Percentiles rank a stretch among this genome's conserved stretches.
Evolutionary conservation across 441 rosid genomes (phyloP).

Genomic region (Croton laevigatus): DNA sequence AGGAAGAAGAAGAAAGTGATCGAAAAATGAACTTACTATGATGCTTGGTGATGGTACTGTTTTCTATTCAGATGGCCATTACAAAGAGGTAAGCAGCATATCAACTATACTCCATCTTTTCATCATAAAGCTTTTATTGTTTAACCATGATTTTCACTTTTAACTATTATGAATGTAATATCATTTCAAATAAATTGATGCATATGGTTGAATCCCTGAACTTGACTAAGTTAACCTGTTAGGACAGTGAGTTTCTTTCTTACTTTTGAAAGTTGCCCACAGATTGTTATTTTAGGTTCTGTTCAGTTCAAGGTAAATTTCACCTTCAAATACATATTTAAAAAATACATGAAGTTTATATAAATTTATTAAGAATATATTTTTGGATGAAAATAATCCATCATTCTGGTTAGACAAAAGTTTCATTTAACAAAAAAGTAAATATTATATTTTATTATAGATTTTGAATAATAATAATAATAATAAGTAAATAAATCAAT

Average conservation of each 20-base stretch:
- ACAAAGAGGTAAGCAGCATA: slow-evolving; percentile 51
- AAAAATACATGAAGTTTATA: too few relatives aligned
- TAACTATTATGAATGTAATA: too few relatives aligned
- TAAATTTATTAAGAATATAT: too few relatives aligned
- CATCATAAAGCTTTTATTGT: too few relatives aligned
- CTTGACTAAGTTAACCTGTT: not conserved
- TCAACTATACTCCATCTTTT: slow-evolving; percentile 12
- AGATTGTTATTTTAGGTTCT: not conserved
- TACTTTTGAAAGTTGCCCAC: not conserved
- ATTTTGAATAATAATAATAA: too few relatives aligned
- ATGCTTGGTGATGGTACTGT: slow-evolving; percentile 71
- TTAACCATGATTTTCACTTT: not conserved
- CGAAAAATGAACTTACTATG: slow-evolving; percentile 48
- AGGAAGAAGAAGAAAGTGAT: slow-evolving; percentile 78
- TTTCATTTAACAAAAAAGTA: too few relatives aligned
- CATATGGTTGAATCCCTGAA: not conserved
- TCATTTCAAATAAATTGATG: not conserved
- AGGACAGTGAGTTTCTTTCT: not conserved
- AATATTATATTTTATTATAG: too few relatives aligned
- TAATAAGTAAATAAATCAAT: too few relatives aligned
- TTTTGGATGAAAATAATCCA: too few relatives aligned
- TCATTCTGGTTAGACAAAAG: too few relatives aligned
- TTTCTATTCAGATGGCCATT: slow-evolving; percentile 56
- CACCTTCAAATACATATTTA: too few relatives aligned
- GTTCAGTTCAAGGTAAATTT: not conserved